Conservation (phyloP, 202 grass and related monocot species). For the Zoysia matrella region DNA sequence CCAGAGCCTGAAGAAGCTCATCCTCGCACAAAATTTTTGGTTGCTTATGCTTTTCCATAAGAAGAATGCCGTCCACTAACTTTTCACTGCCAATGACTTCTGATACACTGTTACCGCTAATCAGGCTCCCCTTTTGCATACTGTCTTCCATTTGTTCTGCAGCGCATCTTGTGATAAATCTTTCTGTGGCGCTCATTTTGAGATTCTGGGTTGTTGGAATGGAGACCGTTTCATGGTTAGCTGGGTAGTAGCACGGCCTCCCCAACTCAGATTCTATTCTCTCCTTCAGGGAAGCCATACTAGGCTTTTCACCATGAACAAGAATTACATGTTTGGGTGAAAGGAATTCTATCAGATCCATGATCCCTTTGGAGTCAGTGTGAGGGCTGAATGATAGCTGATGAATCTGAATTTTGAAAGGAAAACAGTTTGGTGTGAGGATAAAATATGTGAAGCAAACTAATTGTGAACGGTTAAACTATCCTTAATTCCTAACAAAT, state of each 20-base stretch:
- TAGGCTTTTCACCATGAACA: conserved; percentile 93
- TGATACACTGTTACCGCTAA: conserved; percentile 16
- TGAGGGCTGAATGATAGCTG: conserved; percentile 92
- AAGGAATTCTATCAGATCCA: conserved; percentile 89
- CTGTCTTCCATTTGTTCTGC: conserved; percentile 1
- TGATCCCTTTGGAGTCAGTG: conserved; percentile 97
- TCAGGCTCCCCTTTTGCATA: conserved; percentile 12
- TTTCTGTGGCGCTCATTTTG: conserved; percentile 66
- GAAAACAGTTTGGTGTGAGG: conserved; percentile 19
- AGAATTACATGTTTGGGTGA: conserved; percentile 87
- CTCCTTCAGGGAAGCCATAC: conserved; percentile 83
- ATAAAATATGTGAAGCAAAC: background rate
- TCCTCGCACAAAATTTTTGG: conserved; percentile 65
- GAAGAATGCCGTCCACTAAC: conserved; percentile 63
- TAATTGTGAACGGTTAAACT: background rate
- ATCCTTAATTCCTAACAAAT: background rate
- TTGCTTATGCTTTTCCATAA: conserved; percentile 78
- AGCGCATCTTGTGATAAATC: conserved; percentile 60
- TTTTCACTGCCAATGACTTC: conserved; percentile 22
- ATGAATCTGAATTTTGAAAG: conserved; percentile 64
- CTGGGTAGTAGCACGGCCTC: conserved; percentile 78
- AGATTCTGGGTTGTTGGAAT: conserved; percentile 57
- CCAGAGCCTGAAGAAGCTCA: conserved; percentile 64
- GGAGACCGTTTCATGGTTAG: conserved; percentile 73
- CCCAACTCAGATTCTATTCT: conserved; percentile 76